Evolutionary conservation across 768 basidiomycete species (phyloP).

Genomic region (Mycena belliarum): DNA sequence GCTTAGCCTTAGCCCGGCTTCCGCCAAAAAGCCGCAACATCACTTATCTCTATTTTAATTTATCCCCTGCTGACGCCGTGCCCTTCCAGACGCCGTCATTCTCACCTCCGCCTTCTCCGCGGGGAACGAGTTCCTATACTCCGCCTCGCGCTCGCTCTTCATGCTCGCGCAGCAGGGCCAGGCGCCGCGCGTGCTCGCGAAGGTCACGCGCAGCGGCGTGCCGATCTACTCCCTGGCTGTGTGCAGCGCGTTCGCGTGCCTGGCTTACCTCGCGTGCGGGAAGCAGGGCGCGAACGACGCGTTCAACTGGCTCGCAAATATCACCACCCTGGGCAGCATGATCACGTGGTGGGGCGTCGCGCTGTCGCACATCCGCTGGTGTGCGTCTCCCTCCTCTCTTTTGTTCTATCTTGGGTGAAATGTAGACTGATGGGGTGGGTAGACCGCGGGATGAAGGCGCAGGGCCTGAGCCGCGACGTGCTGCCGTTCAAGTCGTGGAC

Average conservation of each 20-base stretch:
- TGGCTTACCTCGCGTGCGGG: conserved; percentile 44
- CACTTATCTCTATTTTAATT: too few species aligned
- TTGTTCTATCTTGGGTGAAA: neutral
- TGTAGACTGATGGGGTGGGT: too few species aligned
- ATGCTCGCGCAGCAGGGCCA: conserved; percentile 54
- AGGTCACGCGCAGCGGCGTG: conserved; percentile 34
- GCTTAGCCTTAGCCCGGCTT: too few species aligned
- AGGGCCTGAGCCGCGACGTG: conserved; percentile 22
- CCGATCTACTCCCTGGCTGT: conserved; percentile 40
- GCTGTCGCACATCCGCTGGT: conserved; percentile 39
- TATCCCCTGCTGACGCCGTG: too few species aligned
- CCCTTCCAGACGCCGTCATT: conserved; percentile 40
- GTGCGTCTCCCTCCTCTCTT: neutral
- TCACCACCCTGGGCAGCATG: conserved; percentile 30
- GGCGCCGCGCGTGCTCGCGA: conserved; percentile 50
- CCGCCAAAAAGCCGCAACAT: too few species aligned
- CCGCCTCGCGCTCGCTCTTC: conserved; percentile 49
- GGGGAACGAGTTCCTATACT: conserved; percentile 53
- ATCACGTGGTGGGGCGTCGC: conserved; percentile 48
- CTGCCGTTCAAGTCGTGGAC: conserved; percentile 25
- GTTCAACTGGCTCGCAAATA: conserved; percentile 45
- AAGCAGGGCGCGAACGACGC: conserved; percentile 35
- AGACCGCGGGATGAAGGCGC: conserved; percentile 38
- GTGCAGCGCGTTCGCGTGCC: conserved; percentile 34
- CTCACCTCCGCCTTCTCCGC: conserved; percentile 59